A percentile compares a stretch with the other conserved stretches of the same genome.
Evolutionary conservation across 345 rosid species (phyloP).

Genomic region (Eucalyptus pauciflora): DNA sequence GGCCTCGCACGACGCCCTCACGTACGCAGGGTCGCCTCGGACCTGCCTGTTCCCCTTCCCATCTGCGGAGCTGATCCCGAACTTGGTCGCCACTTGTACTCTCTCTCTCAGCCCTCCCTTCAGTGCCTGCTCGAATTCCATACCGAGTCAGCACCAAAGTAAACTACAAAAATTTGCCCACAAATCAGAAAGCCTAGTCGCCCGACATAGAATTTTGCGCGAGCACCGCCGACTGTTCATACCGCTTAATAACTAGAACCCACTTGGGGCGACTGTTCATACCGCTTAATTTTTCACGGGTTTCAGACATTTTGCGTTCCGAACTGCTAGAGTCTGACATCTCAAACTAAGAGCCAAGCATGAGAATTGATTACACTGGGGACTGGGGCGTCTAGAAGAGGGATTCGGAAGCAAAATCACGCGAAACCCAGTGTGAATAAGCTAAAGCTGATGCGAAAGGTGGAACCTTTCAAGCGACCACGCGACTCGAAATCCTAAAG

Average conservation of each 20-base stretch:
- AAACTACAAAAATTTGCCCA: background rate
- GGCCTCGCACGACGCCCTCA: constrained; percentile 39
- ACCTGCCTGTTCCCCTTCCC: constrained; percentile 11
- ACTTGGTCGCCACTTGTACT: constrained; percentile 51
- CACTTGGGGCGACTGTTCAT: background rate
- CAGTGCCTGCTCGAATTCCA: constrained; percentile 23
- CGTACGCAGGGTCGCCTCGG: constrained; percentile 47
- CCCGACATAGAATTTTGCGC: background rate
- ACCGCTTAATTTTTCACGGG: background rate
- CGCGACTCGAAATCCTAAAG: background rate
- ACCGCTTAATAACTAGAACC: background rate
- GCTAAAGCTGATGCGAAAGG: background rate
- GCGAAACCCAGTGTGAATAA: background rate
- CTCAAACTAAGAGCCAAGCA: background rate
- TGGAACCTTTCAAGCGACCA: background rate
- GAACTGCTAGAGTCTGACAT: background rate
- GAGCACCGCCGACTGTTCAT: background rate
- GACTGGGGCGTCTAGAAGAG: background rate
- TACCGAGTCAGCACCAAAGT: background rate
- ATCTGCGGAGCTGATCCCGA: constrained; percentile 16
- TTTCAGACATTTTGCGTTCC: background rate
- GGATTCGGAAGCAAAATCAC: background rate
- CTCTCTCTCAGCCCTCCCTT: constrained; percentile 37
- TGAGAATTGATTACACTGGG: background rate
- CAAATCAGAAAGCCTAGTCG: background rate